Conservation (phyloP, 305 asterid species). For the Rubia peregrina region DNA sequence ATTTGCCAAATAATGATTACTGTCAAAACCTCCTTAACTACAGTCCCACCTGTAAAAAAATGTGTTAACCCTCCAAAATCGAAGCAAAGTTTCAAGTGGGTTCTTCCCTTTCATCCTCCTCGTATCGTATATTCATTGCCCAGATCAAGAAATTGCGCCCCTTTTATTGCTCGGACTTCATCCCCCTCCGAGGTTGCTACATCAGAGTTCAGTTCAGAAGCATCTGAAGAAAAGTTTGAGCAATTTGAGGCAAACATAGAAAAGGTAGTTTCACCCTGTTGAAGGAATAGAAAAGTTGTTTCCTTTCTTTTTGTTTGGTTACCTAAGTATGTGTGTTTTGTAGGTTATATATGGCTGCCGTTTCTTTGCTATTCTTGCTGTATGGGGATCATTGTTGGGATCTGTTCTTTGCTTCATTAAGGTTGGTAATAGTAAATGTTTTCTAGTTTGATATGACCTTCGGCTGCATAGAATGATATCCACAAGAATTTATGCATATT, state of each 20-base stretch:
- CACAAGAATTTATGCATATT: no score
- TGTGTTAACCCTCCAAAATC: constrained; percentile 17
- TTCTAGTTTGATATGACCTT: background rate
- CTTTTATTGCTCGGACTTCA: constrained; percentile 18
- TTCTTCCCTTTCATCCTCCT: constrained; percentile 16
- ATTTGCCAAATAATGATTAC: constrained; percentile 33
- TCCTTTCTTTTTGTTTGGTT: background rate
- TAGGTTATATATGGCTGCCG: constrained; percentile 74
- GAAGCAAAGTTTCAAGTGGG: constrained; percentile 36
- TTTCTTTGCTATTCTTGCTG: constrained; percentile 81
- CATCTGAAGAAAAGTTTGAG: constrained; percentile 26
- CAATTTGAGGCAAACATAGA: constrained; percentile 43
- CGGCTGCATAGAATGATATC: no score
- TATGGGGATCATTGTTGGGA: constrained; percentile 73
- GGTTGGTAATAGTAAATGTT: constrained; percentile 26
- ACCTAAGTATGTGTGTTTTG: constrained; percentile 14
- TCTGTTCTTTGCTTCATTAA: constrained; percentile 77
- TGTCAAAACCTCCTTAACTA: constrained; percentile 25
- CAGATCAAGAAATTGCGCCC: constrained; percentile 11
- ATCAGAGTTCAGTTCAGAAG: constrained; percentile 31
- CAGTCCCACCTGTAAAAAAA: constrained; percentile 29
- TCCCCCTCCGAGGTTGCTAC: constrained; percentile 28
- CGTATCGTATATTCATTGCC: constrained; percentile 14
- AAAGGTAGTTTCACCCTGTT: constrained; percentile 36
- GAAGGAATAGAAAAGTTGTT: background rate